Evolutionary conservation across 2,329 filamentous ascomycete species (phyloP), one percentile per base, ranked within the genome.

Genomic region (Aspergillus fructus): DNA sequence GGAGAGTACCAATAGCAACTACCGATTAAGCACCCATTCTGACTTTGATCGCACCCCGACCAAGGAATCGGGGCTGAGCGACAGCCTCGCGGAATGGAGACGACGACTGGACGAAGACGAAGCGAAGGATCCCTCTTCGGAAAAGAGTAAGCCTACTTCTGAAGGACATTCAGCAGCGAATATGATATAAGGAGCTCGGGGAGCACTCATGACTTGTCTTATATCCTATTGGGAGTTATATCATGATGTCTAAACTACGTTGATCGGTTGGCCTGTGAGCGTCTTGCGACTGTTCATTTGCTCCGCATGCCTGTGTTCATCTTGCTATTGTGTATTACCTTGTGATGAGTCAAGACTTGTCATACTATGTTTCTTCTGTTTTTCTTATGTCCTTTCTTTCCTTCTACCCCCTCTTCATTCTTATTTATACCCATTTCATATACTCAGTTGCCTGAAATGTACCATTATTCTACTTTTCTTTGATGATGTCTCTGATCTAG

Each of bases 1-100:
- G 94, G 92, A 97, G 77, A 91, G 89, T 40, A 96, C 92, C 12
- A 97, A 93, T 78, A 94, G 96, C 75, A 96, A 91, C 68, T 97
- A 97, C 74, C 89, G 94, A 23, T 79, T 97, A 45, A 96, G 91
- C 74, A 93, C 89, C 68, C 87, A 89, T 51, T 96, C 96, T 67
- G 93, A 97, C 71, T 93, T 96, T 66, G 93, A 96, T 56, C 79
- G 76, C 48, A 80, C 78, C 2, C 78, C 78, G 15, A 79, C 78
- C 13, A 78, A 76, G 64, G 78, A 79, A 39, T 73, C 68, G 21
- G 69, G 73, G 23, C 78, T 91, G 64, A 91, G 85, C 67, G 88
- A 88, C 70, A 91, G 86, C 66, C 75, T 94, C 43, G 87, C 88
- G 11, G 89, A 90, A 70, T 96, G 91, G 91, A 83, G 90, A 65